Evolutionary conservation across 1,284 basidiomycete species (phyloP).

Genomic region (Leccinum subrobustum): DNA sequence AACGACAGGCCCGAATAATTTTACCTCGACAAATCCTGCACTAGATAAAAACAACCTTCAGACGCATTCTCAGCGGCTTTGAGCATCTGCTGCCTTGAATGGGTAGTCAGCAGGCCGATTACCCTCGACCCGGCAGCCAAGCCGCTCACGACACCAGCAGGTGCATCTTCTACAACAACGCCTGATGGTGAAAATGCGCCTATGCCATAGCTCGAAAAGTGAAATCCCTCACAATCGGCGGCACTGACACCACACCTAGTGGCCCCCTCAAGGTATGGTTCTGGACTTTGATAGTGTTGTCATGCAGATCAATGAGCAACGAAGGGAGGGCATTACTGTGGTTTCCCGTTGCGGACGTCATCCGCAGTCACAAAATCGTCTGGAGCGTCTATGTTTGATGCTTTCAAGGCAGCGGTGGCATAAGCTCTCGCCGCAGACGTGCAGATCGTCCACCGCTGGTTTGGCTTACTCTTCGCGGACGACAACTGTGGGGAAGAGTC

Average conservation of each 20-base stretch:
- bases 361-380: conserved; percentile 76
- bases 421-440: conserved; percentile 66
- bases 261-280: conserved; percentile 81
- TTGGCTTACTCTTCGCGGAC: conserved; percentile 44
- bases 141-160: conserved; percentile 74
- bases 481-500: conserved; percentile 39
- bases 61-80: conserved; percentile 46
- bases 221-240: conserved; percentile 47
- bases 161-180: conserved; percentile 87
- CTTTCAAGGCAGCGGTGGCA: conserved; percentile 51
- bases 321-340: conserved; percentile 47
- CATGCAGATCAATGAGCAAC: conserved; percentile 12
- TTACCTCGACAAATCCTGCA: conserved; percentile 61
- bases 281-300: conserved; percentile 54
- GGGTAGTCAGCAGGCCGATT: conserved; percentile 77
- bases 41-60: conserved; percentile 44
- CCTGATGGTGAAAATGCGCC: conserved; percentile 39
- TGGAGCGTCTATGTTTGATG: conserved; percentile 54
- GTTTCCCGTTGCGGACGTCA: conserved; percentile 80
- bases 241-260: conserved; percentile 59
- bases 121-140: conserved; percentile 77
- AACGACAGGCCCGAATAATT: background rate
- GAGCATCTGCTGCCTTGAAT: conserved; percentile 63
- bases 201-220: background rate
- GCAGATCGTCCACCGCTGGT: conserved; percentile 64